Evolutionary conservation across 1,139 yeast genomes (phyloP).

Genomic region (Pichia norvegensis): DNA sequence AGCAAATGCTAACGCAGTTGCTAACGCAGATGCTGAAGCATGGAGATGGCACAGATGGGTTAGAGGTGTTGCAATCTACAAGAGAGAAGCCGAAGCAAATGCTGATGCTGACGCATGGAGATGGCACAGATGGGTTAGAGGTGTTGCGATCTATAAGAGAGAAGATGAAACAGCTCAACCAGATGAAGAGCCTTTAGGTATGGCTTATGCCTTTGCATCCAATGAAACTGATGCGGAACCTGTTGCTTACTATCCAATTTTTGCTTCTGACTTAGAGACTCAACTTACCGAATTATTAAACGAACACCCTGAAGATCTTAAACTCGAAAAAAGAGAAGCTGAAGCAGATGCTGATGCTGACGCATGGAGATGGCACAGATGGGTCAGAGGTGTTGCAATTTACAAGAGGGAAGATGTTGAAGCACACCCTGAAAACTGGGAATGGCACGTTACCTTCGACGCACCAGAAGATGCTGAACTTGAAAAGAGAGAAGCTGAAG

Average conservation of each 20-base stretch:
- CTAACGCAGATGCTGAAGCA: slow-evolving; percentile 12
- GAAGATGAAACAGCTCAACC: slow-evolving; percentile 9
- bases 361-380: slow-evolving; percentile 11
- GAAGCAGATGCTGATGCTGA: slow-evolving; percentile 15
- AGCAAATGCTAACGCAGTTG: slow-evolving; percentile 7
- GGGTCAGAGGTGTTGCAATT: slow-evolving; percentile 14
- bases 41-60: slow-evolving; percentile 7
- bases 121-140: slow-evolving; percentile 8
- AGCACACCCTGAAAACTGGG: neutral
- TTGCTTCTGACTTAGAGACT: slow-evolving; percentile 11
- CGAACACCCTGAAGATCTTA: neutral
- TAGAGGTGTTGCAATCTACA: slow-evolving; percentile 6
- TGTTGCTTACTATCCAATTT: slow-evolving; percentile 14
- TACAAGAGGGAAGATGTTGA: slow-evolving; percentile 8
- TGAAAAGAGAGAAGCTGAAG: slow-evolving; percentile 17
- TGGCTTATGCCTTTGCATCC: slow-evolving; percentile 8
- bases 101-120: slow-evolving; percentile 15
- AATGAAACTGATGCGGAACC: slow-evolving; percentile 10
- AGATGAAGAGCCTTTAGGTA: slow-evolving; percentile 5
- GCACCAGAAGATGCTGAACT: neutral
- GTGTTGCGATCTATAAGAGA: slow-evolving; percentile 19
- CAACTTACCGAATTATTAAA: slow-evolving; percentile 3
- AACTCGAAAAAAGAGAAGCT: slow-evolving; percentile 18
- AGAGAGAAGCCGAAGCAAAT: slow-evolving; percentile 11
- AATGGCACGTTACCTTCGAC: neutral